Evolutionary conservation across 1,284 basidiomycete genomes (phyloP), one percentile per base, ranked within the genome.

Genomic region (Tylopilus sp.): DNA sequence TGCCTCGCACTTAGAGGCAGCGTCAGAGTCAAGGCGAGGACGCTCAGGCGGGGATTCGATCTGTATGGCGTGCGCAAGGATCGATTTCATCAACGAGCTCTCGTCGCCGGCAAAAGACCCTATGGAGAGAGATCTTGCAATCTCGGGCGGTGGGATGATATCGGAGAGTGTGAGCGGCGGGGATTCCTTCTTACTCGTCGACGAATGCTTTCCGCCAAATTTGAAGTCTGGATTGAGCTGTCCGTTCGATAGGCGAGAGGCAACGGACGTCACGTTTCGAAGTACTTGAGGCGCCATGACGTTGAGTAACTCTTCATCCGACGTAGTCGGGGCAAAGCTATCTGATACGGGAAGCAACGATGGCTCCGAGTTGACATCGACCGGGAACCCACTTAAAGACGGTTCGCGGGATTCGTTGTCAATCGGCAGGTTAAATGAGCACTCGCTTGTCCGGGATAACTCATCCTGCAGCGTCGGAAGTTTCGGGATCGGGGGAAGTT

Each of bases 181-280:
- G 17, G 40, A 3, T 49, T 56, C 53, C 52, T 58, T 52, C 58
- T 57, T 32, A 48, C 42, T 40, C 45, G 63, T 14, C 14, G 57
- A 43, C 13, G 73, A 70, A 3, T 76, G 74, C 40, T 74, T 72
- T 26, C 86, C 86, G 28, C 88, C 87, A 57, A 90, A 90, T 63
- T 77, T 86, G 78, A 90, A 90, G 33, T 82, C 76, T 14, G 72
- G 77, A 59, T 89, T 84, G 40, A 90, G 76, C 55, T 83, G 74
- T 1, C 86, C 87, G 49, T 84, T 75, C 0, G 84, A 85, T 4
- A 77, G 75, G 35, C 71, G 76, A 11, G 78, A 79, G n/a, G 69
- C 65, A 41, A 77, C 68, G 2, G 77, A 68, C 50, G 70, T 60
- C 49, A 72, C 41, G 54, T 70, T 53, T 54, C 63, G 62, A 58